Base-by-base conservation (phyloP, 495 filamentous ascomycete species). In the Daldinia childiae region DNA sequence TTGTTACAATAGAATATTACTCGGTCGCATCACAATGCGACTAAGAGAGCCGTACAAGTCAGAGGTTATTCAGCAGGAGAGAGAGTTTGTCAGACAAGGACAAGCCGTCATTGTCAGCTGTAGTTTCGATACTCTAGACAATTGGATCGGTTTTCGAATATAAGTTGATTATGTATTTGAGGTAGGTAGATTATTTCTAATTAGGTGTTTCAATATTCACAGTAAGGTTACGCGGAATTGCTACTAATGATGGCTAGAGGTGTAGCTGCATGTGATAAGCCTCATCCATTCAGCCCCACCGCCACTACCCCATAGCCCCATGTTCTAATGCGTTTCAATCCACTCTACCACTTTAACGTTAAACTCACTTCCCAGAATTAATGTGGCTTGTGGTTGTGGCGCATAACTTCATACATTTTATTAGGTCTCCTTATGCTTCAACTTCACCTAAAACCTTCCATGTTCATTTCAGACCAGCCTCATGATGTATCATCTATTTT, bases 1-100 rank as follows among this genome's bases (percentile, higher is more conserved):
- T 85, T 21, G 55, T 80, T 38, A 38, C 14, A 45, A 29, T 51
- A 39, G 50, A 41, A 34, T 14, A 45, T 27, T 11, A 19, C 15
- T 29, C 43, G 39, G 38, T 56, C n/a, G 30, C 64, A 64, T 64
- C 21, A 34, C 64, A 64, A 72, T 64, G 38, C 59, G 27, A 61
- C 52, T n/a, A 51, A 26, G 38, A 24, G 26, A 52, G 55, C 15
- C 43, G 41, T 15, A 57, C n/a, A 26, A 26, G 29, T 43, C 11
- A 24, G 17, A 38, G 17, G 54, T 24, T 14, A 4, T 64, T 59
- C 34, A 58, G 9, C 19, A 45, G 51, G 14, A 14, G 48, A 39
- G 21, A 21, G 39, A 4, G 34, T 24, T 21, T 41, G 45, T 56
- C 26, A 34, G 21, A 36, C 27, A 60, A 48, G 36, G 61, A 19